Evolutionary conservation across 164 flowering plant species (phyloP).

Genomic region (Kalanchoe fedtschenkoi): DNA sequence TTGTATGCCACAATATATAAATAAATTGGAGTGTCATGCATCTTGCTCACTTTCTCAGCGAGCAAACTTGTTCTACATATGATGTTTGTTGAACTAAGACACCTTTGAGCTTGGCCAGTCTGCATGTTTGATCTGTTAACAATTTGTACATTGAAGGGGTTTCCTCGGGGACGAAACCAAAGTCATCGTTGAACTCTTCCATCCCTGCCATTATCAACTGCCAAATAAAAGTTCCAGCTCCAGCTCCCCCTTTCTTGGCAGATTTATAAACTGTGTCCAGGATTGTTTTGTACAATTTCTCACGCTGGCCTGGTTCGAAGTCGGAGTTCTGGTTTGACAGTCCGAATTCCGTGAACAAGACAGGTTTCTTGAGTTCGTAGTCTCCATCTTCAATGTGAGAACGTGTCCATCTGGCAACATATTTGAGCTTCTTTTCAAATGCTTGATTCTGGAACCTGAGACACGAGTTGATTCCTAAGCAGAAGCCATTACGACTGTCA

Average conservation of each 20-base stretch:
- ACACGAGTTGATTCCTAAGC: neutral
- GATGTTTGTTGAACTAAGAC: neutral
- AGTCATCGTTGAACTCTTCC: slow-evolving; percentile 75
- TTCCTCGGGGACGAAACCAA: slow-evolving; percentile 76
- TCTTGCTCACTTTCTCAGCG: neutral
- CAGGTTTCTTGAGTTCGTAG: slow-evolving; percentile 59
- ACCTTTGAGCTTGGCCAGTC: slow-evolving; percentile 29
- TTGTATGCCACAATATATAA: no score
- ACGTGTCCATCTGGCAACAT: slow-evolving; percentile 44
- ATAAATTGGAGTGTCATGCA: neutral
- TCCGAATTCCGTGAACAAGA: slow-evolving; percentile 77
- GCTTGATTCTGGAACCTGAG: slow-evolving; percentile 36
- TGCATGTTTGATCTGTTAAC: slow-evolving; percentile 57
- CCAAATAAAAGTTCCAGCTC: slow-evolving; percentile 80
- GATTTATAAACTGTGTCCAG: slow-evolving; percentile 54
- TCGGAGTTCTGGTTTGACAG: slow-evolving; percentile 44
- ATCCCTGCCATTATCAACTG: slow-evolving; percentile 75
- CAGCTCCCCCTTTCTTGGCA: slow-evolving; percentile 51
- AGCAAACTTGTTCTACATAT: neutral
- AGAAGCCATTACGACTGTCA: neutral
- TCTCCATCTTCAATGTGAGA: slow-evolving; percentile 90
- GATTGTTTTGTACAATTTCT: slow-evolving; percentile 35
- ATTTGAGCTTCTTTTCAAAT: slow-evolving; percentile 50
- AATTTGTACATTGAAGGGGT: slow-evolving; percentile 32
- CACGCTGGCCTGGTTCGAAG: slow-evolving; percentile 50